A percentile compares a stretch with the other conserved stretches of the same genome.
phyloP scores from a whole-genome alignment of 768 basidiomycete genomes.

The Lepiota brunneoincarnata region DNA sequence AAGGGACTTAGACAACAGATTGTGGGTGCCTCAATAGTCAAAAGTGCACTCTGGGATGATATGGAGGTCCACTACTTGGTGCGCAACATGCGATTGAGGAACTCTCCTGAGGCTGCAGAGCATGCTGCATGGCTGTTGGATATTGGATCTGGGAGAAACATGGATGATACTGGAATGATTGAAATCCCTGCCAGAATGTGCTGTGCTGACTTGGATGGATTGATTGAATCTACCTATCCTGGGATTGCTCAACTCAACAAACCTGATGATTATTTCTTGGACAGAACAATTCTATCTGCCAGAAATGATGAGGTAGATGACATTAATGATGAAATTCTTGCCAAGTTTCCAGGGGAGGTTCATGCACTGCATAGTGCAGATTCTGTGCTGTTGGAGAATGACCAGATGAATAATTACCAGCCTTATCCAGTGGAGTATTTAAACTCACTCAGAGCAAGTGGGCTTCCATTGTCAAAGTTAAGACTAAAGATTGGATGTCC shows the following conservation, averaged over 20 bases:
- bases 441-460: not conserved
- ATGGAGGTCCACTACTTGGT: too few species aligned
- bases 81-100: too few species aligned
- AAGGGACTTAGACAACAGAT: too few species aligned
- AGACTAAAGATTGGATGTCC: conserved; percentile 15
- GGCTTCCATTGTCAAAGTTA: not conserved
- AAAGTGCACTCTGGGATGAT: too few species aligned
- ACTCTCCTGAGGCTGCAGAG: too few species aligned
- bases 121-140: not conserved
- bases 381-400: not conserved
- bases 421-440: not conserved
- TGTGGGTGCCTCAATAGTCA: too few species aligned
- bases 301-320: not conserved
- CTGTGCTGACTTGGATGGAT: not conserved
- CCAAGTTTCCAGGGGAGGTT: not conserved
- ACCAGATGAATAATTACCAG: not conserved
- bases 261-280: not conserved
- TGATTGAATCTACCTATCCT: not conserved
- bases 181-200: not conserved
- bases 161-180: not conserved
- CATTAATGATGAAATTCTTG: not conserved
- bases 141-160: not conserved
- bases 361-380: not conserved
- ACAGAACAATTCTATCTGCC: not conserved
- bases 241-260: not conserved